Evolutionary conservation across 2,329 filamentous ascomycete genomes (phyloP).

Genomic region (Colletotrichum liaoningense): DNA sequence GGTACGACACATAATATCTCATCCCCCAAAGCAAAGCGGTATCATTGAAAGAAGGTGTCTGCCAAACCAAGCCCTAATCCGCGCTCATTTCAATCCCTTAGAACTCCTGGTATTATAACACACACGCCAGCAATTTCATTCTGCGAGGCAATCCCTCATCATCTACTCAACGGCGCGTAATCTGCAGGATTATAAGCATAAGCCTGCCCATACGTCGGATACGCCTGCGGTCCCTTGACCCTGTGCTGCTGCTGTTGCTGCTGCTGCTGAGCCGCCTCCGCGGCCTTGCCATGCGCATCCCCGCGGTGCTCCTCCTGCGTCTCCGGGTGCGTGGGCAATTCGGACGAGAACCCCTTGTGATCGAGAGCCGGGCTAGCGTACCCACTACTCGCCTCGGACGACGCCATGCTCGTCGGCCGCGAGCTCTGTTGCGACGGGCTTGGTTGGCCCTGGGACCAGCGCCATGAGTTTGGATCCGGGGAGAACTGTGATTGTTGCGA

Average conservation of each 20-base stretch:
- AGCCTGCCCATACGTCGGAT: conserved; percentile 38
- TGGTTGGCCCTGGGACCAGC: conserved; percentile 54
- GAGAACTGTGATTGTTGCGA: conserved; percentile 36
- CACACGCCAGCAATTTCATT: not conserved
- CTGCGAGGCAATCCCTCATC: not conserved
- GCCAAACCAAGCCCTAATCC: not conserved
- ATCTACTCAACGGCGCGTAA: conserved; percentile 43
- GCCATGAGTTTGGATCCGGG: conserved; percentile 46
- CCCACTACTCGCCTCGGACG: conserved; percentile 43
- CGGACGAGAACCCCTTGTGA: conserved; percentile 54
- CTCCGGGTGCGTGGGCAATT: conserved; percentile 60
- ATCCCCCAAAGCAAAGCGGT: conserved; percentile 8
- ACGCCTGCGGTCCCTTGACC: conserved; percentile 21
- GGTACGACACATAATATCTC: not conserved
- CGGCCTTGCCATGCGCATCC: conserved; percentile 1
- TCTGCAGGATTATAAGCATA: conserved; percentile 54
- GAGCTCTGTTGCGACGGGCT: conserved; percentile 44
- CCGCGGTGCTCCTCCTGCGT: conserved; percentile 55
- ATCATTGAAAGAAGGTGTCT: conserved; percentile 20
- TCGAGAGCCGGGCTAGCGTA: conserved; percentile 53
- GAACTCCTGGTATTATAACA: not conserved
- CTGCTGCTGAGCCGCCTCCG: conserved; percentile 21
- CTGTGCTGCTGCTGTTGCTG: conserved; percentile 17
- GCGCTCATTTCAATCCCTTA: not conserved
- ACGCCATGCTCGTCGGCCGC: conserved; percentile 50